phyloP scores from a whole-genome alignment of 345 rosid genomes.

The Microthlaspi erraticum region DNA sequence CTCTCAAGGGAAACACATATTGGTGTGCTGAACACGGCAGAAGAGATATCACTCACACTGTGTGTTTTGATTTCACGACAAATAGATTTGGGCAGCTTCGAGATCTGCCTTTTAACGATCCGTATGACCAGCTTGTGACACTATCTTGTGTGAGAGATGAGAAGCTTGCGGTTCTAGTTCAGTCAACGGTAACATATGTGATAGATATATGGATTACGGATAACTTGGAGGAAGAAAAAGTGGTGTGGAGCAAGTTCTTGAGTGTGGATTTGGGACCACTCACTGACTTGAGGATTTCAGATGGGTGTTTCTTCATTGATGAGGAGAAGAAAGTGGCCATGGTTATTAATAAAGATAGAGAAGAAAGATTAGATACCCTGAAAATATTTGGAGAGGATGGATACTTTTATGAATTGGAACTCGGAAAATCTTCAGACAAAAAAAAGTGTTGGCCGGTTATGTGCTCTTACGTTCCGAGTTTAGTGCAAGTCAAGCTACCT shows the following conservation, averaged over 20 bases:
- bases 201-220: not conserved
- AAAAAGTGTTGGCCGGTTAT: not conserved
- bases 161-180: not conserved
- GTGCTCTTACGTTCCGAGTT: constrained; percentile 12
- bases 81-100: not conserved
- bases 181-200: not conserved
- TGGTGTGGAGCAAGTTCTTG: not conserved
- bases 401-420: not conserved
- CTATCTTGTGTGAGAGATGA: not conserved
- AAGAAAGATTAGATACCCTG: not conserved
- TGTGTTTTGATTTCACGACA: not conserved
- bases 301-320: not conserved
- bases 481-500: not conserved
- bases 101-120: not conserved
- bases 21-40: not conserved
- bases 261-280: not conserved
- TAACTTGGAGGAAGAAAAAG: not conserved
- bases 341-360: not conserved
- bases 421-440: not conserved
- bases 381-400: constrained; percentile 6
- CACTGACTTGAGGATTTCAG: not conserved
- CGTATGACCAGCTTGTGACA: not conserved
- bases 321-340: constrained; percentile 5
- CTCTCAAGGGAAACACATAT: not conserved
- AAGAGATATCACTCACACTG: not conserved